Evolutionary conservation across 495 filamentous ascomycete genomes (phyloP).

Genomic region (Pyronema omphalodes): DNA sequence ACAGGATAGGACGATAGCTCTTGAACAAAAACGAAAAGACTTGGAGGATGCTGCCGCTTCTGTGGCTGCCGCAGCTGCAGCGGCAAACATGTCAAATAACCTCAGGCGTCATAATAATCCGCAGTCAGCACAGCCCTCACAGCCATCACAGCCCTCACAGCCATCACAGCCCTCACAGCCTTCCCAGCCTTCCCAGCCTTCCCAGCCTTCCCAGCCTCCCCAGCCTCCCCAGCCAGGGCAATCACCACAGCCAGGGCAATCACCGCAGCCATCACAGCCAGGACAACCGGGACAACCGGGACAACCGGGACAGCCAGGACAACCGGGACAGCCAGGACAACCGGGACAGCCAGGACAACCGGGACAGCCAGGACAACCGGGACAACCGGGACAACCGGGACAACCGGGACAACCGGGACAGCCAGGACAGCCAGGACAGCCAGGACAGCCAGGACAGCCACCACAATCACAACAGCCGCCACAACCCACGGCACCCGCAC

Average conservation of each 20-base stretch:
- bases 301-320: not conserved
- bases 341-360: not conserved
- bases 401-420: not conserved
- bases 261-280: not conserved
- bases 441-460: not conserved
- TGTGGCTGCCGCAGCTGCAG: not conserved
- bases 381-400: not conserved
- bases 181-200: not conserved
- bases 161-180: not conserved
- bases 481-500: not conserved
- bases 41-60: not conserved
- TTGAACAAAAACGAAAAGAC: conserved; percentile 2
- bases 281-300: not conserved
- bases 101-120: too few relatives aligned
- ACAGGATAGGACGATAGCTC: not conserved
- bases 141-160: not conserved
- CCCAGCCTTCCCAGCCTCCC: not conserved
- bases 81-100: not conserved
- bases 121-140: not conserved
- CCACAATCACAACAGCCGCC: not conserved
- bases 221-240: not conserved
- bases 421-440: not conserved
- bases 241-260: not conserved
- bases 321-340: not conserved
- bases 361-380: not conserved